Percentiles rank a stretch among this genome's conserved stretches.
These are phyloP conservation scores for Quercus berberidifolia DNA, from an alignment of 306 rosid species.

Conservation along the genomic window DNA sequence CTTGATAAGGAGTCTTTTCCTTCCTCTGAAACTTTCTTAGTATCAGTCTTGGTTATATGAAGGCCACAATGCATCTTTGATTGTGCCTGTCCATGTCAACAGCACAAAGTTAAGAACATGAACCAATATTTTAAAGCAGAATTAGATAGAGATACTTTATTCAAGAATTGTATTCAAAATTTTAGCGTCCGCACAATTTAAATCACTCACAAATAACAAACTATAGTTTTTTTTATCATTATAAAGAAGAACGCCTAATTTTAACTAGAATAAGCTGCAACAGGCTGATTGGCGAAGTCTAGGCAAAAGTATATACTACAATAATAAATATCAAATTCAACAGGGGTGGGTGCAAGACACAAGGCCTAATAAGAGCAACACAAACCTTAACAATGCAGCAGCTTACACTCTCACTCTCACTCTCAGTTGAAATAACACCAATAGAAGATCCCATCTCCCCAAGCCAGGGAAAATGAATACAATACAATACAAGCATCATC, in stretches of 20 bases:
- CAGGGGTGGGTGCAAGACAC: neutral
- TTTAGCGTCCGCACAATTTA: slow-evolving; percentile 1
- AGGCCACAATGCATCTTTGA: slow-evolving; percentile 61
- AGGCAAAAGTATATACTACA: neutral
- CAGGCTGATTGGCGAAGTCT: neutral
- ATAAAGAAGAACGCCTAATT: neutral
- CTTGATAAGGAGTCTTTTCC: slow-evolving; percentile 40
- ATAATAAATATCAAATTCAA: neutral
- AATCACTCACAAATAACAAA: neutral
- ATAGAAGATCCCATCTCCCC: neutral
- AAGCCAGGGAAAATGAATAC: neutral
- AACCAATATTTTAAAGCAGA: slow-evolving; percentile 4
- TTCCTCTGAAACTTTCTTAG: slow-evolving; percentile 36
- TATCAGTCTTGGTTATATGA: slow-evolving; percentile 40
- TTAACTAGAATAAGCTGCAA: neutral
- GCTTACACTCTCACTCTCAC: neutral
- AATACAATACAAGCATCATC: neutral
- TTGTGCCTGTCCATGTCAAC: slow-evolving; percentile 39
- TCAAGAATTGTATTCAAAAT: neutral
- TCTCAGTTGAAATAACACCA: too few species aligned
- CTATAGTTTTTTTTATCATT: neutral
- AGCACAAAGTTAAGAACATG: slow-evolving; percentile 13
- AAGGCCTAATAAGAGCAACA: neutral
- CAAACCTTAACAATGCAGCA: neutral
- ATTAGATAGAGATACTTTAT: neutral